Percentiles rank a stretch among this genome's conserved stretches.
Evolutionary conservation across 495 filamentous ascomycete genomes (phyloP).

Genomic region (Endocarpon pusillum): DNA sequence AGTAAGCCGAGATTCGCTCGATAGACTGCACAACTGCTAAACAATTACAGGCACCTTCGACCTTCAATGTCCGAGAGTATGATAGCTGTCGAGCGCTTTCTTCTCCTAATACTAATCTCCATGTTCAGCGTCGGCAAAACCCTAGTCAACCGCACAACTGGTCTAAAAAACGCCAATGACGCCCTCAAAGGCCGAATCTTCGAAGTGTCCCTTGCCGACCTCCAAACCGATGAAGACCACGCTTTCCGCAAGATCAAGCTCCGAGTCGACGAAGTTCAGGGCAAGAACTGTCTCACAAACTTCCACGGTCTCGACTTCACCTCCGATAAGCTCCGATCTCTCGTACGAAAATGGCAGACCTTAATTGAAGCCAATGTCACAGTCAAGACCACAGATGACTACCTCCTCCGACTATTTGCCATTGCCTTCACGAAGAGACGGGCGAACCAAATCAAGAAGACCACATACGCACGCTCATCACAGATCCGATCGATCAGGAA

Average conservation of each 20-base stretch:
- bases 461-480: slow-evolving; percentile 87
- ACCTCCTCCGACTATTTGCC: slow-evolving; percentile 92
- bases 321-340: slow-evolving; percentile 95
- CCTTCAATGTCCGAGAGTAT: slow-evolving; percentile 94
- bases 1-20: slow-evolving; percentile 31
- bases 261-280: slow-evolving; percentile 93
- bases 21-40: slow-evolving; percentile 10
- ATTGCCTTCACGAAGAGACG: slow-evolving; percentile 98
- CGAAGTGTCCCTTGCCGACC: slow-evolving; percentile 95
- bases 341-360: slow-evolving; percentile 98
- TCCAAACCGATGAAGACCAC: slow-evolving; percentile 99
- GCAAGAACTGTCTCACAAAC: slow-evolving; percentile 99
- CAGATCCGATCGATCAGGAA: slow-evolving; percentile 94
- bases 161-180: slow-evolving; percentile 99
- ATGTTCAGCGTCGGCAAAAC: slow-evolving; percentile 83
- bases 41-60: slow-evolving; percentile 61
- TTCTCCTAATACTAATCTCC: slow-evolving; percentile 9
- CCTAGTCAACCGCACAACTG: slow-evolving; percentile 94
- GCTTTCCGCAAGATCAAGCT: slow-evolving; percentile 99
- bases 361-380: slow-evolving; percentile 98
- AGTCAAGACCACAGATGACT: slow-evolving; percentile 98
- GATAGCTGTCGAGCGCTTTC: slow-evolving; percentile 15
- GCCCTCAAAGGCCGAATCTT: slow-evolving; percentile 96
- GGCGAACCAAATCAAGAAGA: slow-evolving; percentile 99
- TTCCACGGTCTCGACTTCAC: slow-evolving; percentile 99